phyloP scores from a whole-genome alignment of 2,329 filamentous ascomycete genomes.

The Drechslera avenae region DNA sequence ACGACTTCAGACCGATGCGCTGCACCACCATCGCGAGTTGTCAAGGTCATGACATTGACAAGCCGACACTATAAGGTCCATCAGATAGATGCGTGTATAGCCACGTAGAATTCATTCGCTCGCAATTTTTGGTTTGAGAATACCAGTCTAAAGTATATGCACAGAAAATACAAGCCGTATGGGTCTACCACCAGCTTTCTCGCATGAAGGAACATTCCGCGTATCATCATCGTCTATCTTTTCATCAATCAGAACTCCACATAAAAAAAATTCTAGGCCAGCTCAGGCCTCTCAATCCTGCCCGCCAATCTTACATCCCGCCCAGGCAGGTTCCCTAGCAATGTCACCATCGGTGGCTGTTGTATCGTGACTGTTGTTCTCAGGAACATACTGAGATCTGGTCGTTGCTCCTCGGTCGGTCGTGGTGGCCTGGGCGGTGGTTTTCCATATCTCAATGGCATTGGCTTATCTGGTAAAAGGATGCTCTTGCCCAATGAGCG shows the following conservation, averaged over 20 bases:
- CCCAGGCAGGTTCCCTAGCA: not conserved
- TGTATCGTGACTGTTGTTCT: slow-evolving; percentile 7
- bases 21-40: too few species aligned
- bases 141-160: too few species aligned
- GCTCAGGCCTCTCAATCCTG: not conserved
- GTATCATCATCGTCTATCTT: not conserved
- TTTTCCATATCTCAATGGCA: slow-evolving; percentile 9
- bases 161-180: too few species aligned
- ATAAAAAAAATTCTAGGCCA: not conserved
- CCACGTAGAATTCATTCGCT: too few species aligned
- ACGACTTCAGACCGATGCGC: too few species aligned
- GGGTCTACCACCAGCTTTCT: too few species aligned
- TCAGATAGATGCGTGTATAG: too few species aligned
- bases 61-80: too few species aligned
- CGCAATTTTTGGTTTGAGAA: too few species aligned
- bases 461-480: slow-evolving; percentile 19
- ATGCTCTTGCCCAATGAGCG: slow-evolving; percentile 6
- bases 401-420: slow-evolving; percentile 26
- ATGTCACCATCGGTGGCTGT: slow-evolving; percentile 15
- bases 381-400: slow-evolving; percentile 28
- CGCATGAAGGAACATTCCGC: too few species aligned
- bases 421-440: slow-evolving; percentile 27
- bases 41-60: too few species aligned
- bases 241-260: not conserved
- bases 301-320: not conserved